These are phyloP conservation scores for Halophytophthora polymorphica DNA, from an alignment of 352 stramenopile species.

Conservation along the genomic window DNA sequence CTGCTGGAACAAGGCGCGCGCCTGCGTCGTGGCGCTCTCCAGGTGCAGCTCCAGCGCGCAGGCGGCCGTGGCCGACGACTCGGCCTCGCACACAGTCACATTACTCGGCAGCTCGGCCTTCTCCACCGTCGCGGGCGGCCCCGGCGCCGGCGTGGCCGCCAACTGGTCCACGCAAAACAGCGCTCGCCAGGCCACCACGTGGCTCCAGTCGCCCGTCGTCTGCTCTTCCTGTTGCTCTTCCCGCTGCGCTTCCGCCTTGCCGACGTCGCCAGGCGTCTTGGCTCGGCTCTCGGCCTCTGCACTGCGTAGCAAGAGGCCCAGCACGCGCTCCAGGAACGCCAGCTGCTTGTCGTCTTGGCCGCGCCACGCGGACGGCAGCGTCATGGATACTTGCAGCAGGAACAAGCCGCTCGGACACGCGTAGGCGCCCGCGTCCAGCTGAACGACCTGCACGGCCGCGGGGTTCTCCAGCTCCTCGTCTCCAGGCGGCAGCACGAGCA, in stretches of 20 bases:
- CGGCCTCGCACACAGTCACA: constrained; percentile 40
- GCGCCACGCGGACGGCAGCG: constrained; percentile 39
- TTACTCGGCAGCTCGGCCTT: constrained; percentile 39
- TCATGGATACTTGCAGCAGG: constrained; percentile 66
- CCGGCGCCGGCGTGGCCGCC: constrained; percentile 12
- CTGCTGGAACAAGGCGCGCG: constrained; percentile 52
- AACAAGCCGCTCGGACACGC: constrained; percentile 60
- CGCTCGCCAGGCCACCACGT: constrained; percentile 46
- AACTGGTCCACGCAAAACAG: constrained; percentile 67
- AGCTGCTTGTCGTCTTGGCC: constrained; percentile 30
- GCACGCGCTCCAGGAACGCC: constrained; percentile 35
- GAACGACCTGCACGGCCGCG: constrained; percentile 66
- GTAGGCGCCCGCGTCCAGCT: constrained; percentile 63
- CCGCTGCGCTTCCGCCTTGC: constrained; percentile 7
- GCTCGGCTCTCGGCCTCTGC: too few species aligned
- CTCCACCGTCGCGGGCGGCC: constrained; percentile 6
- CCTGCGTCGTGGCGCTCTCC: constrained; percentile 57
- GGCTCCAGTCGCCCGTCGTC: constrained; percentile 6
- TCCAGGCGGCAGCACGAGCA: constrained; percentile 68
- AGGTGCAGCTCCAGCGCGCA: constrained; percentile 58
- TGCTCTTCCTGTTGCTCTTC: constrained; percentile 2
- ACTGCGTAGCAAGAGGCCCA: constrained; percentile 25
- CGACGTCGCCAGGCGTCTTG: too few species aligned
- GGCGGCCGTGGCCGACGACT: constrained; percentile 5
- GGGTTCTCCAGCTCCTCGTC: constrained; percentile 50